Conservation (phyloP, 192 early-diverging fungal species). For the Coemansia sp. region DNA sequence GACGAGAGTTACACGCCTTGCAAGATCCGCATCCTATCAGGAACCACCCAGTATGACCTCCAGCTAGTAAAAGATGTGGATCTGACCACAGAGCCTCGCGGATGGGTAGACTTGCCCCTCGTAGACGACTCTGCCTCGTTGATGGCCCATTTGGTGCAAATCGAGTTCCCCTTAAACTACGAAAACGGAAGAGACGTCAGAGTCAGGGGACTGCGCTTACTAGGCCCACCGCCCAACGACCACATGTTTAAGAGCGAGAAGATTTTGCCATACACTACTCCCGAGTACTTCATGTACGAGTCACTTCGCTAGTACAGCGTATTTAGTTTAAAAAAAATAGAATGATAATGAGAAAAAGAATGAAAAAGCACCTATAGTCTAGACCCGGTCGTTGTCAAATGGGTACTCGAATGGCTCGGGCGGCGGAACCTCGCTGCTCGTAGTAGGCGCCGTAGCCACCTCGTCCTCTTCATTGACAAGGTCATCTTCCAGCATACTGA, state of each 20-base stretch:
- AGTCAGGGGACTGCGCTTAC: conserved; percentile 30
- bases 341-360: conserved; percentile 12
- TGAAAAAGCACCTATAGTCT: conserved; percentile 3
- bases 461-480: conserved; percentile 23
- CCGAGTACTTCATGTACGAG: conserved; percentile 49
- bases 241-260: conserved; percentile 31
- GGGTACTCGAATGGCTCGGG: conserved; percentile 87
- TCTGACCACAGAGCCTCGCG: conserved; percentile 27
- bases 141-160: conserved; percentile 35
- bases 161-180: conserved; percentile 48
- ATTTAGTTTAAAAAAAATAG: background rate
- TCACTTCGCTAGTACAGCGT: conserved; percentile 23
- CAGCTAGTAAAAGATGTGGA: conserved; percentile 23
- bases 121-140: conserved; percentile 16
- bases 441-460: background rate
- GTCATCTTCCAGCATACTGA: conserved; percentile 52
- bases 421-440: conserved; percentile 57
- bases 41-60: conserved; percentile 34
- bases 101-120: conserved; percentile 36
- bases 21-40: conserved; percentile 21
- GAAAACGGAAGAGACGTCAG: conserved; percentile 50
- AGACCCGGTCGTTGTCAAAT: conserved; percentile 59
- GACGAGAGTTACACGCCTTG: conserved; percentile 58
- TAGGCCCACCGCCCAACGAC: conserved; percentile 33
- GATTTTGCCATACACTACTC: conserved; percentile 34